Base-by-base conservation (phyloP, 2,329 filamentous ascomycete species). In the Pseudogymnoascus sp. region DNA sequence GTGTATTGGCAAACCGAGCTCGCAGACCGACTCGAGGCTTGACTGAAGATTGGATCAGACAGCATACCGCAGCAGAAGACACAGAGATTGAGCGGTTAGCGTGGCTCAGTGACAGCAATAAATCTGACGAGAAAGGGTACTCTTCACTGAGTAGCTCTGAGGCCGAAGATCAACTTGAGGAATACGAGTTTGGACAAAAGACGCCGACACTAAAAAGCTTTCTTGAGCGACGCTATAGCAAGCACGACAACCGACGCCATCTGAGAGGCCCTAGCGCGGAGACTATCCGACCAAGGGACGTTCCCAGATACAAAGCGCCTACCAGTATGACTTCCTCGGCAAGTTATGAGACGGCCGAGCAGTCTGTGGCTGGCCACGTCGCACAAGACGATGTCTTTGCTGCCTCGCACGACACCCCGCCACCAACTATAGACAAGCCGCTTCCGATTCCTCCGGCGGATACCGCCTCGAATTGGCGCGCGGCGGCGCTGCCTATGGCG, bases 41-140 rank as follows among this genome's bases (percentile, higher is more conserved):
- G 62, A 91, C 89, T 0, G 88, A 92, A 74, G 89, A 92, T 78
- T 93, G 90, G 90, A 91, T 94, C 68, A 88, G 89, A 65, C 88
- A 90, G 66, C 91, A 92, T 71, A 86, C 90, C n/a, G 47, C 86
- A 11, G 70, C 87, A n/a, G 83, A 84, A 67, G 84, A 88, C 68
- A 82, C 81, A 67, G 82, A 85, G 68, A 84, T 82, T 33, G 90
- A 94, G 73, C 84, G 85, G 67, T 85, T 84, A 65, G 88, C 91
- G 75, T 96, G 91, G 91, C 81, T 92, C 68, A 95, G 90, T 73
- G 91, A 95, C 82, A 60, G 38, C 35, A 42, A 60, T 23, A 60
- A 60, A 28, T 38, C 33, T 83, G 86, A 66, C 83, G 84, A 72
- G 84, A 84, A 70, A 91, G 88, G 91, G 79, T 83, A 84, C 78